A percentile compares a stretch with the other conserved stretches of the same genome.
Conservation (phyloP, 177 flowering plant species). For the Vitis hybrid region DNA sequence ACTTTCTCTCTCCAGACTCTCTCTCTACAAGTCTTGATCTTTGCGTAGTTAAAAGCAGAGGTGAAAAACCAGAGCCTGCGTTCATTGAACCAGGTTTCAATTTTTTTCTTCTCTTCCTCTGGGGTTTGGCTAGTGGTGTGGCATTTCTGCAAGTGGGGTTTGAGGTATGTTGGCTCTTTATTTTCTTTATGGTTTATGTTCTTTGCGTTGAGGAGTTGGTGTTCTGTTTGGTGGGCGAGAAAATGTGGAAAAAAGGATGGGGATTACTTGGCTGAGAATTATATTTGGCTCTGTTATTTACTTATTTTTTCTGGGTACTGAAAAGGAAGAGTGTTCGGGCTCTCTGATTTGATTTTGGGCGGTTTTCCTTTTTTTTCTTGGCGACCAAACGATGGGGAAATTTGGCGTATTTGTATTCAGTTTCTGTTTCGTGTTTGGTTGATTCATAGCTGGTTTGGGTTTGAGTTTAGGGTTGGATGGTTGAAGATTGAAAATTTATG, state of each 20-base stretch:
- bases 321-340: not conserved
- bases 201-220: too few species aligned
- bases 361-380: conserved; percentile 1
- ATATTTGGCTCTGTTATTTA: too few species aligned
- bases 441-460: too few species aligned
- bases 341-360: too few species aligned
- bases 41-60: not conserved
- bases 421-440: conserved; percentile 4
- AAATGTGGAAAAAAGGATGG: not conserved
- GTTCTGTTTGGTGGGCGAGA: conserved; percentile 1
- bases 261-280: too few species aligned
- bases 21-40: not conserved
- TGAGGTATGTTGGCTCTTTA: not conserved
- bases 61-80: too few species aligned
- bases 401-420: not conserved
- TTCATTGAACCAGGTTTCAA: too few species aligned
- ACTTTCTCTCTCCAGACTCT: conserved; percentile 6
- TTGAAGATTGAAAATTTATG: not conserved
- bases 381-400: not conserved
- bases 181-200: not conserved
- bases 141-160: too few species aligned
- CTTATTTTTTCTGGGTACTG: too few species aligned
- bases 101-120: too few species aligned
- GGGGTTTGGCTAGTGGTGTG: too few species aligned
- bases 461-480: not conserved